These are phyloP conservation scores for Cladophialophora chaetospira DNA, from an alignment of 2,329 filamentous ascomycete species.

Conservation along the genomic window DNA sequence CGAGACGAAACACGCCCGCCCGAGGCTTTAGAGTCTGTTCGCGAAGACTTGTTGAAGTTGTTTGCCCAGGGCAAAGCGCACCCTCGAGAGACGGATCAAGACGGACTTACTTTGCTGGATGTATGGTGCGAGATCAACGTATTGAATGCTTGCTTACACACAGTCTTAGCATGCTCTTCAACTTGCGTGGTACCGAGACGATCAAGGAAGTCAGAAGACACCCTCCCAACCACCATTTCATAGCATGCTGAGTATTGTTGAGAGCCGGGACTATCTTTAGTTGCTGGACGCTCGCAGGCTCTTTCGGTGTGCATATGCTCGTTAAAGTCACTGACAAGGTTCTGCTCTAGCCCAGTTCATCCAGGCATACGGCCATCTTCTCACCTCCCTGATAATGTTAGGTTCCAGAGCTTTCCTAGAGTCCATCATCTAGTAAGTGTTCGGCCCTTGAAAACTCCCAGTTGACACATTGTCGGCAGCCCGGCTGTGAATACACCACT, in stretches of 20 bases:
- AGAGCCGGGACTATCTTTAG: not conserved
- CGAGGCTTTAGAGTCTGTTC: not conserved
- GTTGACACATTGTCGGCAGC: no score
- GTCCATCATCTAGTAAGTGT: no score
- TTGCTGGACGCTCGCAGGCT: not conserved
- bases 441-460: no score
- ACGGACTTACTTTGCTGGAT: not conserved
- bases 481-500: no score
- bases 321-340: no score
- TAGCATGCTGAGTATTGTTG: not conserved
- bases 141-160: not conserved
- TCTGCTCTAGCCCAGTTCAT: no score
- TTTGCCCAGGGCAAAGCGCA: slow-evolving; percentile 1
- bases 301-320: not conserved
- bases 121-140: not conserved
- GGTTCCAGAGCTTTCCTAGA: no score
- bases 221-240: not conserved
- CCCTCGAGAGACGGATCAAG: not conserved
- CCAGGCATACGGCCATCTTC: no score
- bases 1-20: not conserved
- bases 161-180: not conserved
- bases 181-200: not conserved
- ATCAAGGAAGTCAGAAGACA: not conserved
- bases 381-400: no score
- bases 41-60: not conserved